These are phyloP conservation scores for Chaetomium globosum DNA, from an alignment of 2,329 filamentous ascomycete genomes.

Conservation along the genomic window DNA sequence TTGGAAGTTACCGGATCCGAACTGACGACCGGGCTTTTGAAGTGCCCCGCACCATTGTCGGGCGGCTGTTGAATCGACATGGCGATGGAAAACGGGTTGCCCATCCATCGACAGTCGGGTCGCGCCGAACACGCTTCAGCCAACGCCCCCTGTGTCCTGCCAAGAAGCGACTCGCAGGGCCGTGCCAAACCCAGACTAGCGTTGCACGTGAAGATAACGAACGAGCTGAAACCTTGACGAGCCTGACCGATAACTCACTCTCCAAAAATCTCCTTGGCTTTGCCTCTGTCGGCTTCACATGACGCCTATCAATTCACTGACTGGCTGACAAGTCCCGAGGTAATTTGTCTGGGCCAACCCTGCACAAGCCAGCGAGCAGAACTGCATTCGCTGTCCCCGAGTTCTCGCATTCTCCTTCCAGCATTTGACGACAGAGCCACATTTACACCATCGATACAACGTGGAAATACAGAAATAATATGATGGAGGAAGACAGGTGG, in stretches of 20 bases:
- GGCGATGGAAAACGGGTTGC: conserved; percentile 27
- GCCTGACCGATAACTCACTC: not conserved
- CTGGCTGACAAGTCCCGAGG: not conserved
- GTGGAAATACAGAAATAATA: not conserved
- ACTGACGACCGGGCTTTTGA: conserved; percentile 10
- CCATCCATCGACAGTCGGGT: conserved; percentile 21
- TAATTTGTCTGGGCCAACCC: not conserved
- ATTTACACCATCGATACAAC: not conserved
- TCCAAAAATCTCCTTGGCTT: not conserved
- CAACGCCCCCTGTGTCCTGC: not conserved
- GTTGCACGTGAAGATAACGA: conserved; percentile 19
- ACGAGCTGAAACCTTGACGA: not conserved
- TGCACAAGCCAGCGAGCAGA: not conserved
- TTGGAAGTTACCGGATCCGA: conserved; percentile 22
- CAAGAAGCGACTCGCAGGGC: not conserved
- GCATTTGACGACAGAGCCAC: conserved; percentile 2
- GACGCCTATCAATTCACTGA: not conserved
- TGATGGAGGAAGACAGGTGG: not conserved
- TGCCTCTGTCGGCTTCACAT: not conserved
- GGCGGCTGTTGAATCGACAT: conserved; percentile 34
- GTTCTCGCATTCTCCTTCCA: not conserved
- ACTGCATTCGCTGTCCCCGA: not conserved
- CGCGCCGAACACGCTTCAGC: conserved; percentile 23
- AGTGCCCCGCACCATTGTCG: conserved; percentile 26
- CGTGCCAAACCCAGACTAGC: conserved; percentile 18